phyloP scores from a whole-genome alignment of 345 rosid genomes.

The Dipteronia sinensis region DNA sequence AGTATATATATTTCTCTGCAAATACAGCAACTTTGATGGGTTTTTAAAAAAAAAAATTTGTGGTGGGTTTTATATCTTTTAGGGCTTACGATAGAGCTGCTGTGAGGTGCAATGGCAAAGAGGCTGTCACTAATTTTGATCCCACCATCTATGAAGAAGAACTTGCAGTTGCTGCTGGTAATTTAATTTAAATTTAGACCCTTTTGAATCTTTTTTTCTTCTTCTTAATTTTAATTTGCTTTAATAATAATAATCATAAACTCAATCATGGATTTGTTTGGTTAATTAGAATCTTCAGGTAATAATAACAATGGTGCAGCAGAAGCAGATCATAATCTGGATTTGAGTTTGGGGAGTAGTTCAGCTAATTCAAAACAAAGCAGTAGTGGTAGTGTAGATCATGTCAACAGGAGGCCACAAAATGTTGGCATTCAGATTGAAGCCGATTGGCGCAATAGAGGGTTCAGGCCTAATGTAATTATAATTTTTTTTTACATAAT shows the following conservation, averaged over 20 bases:
- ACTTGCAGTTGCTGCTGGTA: constrained; percentile 47
- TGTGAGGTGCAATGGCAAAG: constrained; percentile 91
- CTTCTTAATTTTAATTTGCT: too few relatives aligned
- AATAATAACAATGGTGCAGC: constrained; percentile 34
- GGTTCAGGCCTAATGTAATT: constrained; percentile 46
- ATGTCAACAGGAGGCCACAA: constrained; percentile 19
- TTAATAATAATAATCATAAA: too few relatives aligned
- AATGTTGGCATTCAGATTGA: constrained; percentile 27
- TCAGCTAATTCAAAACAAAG: constrained; percentile 39
- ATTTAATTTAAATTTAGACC: neutral
- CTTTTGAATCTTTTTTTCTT: neutral
- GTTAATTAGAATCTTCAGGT: constrained; percentile 46
- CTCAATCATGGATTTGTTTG: neutral
- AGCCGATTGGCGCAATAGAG: constrained; percentile 44
- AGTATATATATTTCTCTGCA: neutral
- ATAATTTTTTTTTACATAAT: neutral
- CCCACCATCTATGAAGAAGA: constrained; percentile 75
- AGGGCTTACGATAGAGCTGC: constrained; percentile 94
- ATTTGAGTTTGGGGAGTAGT: constrained; percentile 79
- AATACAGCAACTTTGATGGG: neutral
- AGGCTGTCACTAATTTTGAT: constrained; percentile 92
- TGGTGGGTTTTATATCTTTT: constrained; percentile 1
- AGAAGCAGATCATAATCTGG: constrained; percentile 69
- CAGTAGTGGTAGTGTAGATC: constrained; percentile 26
- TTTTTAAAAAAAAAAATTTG: neutral